Evolutionary conservation across 495 filamentous ascomycete species (phyloP), one percentile per base, ranked within the genome.

Genomic region (Aspergillus campestris): DNA sequence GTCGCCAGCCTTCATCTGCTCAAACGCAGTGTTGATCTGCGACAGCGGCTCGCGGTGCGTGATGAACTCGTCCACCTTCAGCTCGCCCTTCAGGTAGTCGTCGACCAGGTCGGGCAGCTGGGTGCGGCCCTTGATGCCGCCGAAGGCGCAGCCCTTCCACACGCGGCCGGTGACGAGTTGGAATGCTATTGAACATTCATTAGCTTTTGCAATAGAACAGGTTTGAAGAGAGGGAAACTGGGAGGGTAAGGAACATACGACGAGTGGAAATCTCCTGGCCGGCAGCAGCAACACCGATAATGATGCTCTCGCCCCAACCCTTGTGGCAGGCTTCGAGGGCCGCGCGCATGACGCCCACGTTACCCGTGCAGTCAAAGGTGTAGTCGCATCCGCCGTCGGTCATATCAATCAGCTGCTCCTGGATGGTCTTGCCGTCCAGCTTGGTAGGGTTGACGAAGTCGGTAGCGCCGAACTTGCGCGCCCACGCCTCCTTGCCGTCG

Each of bases 31-130:
- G 74, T 95, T 96, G 70, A 98, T 96, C 40, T 81, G 74, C 18
- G 61, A 59, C 38, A 98, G 73, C 7, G 71, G 69, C 76, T 94
- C 84, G 36, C 92, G 83, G 74, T 98, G 94, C 28, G 92, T 98
- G 69, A 98, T 97, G 75, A 97, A 97, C 73, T 98, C 92, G 59
- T 98, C 94, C 34, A 98, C 91, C 86, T 95, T 97, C 58, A 98
- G 79, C 58, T 85, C 78, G 50, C 89, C 89, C 18, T 73, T 73
- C 64, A 94, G 75, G 65, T 98, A 98, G 65, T 97, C 94, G 42
- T 82, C 74, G 6, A 98, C 90, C 27, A 98, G 80, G 43, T 77
- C 83, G 31, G 86, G 87, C 39, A 98, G 79, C 69, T 98, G 92
- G 27, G 85, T 80, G 56, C 92, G 89, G 49, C 92, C 92, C 75